A percentile compares a stretch with the other conserved stretches of the same genome.
Conservation (phyloP, 164 flowering plant genomes). For the Hamamelis virginiana region DNA sequence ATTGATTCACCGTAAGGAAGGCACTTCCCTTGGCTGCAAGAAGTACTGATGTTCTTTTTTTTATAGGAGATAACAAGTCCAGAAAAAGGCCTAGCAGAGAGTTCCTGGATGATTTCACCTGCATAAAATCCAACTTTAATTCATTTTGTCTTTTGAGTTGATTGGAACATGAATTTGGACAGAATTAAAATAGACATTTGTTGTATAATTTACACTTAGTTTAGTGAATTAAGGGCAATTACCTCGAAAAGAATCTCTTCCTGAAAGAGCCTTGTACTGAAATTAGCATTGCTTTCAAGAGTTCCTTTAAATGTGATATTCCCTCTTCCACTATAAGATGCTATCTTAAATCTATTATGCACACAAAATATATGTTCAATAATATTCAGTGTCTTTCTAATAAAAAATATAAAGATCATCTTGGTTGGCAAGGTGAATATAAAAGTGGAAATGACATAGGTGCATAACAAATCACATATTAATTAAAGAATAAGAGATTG, state of each 20-base stretch:
- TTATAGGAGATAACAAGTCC: constrained; percentile 35
- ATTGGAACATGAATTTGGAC: neutral
- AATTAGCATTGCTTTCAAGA: constrained; percentile 41
- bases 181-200: no score
- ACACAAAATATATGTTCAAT: constrained; percentile 8
- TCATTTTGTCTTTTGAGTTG: no score
- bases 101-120: constrained; percentile 60
- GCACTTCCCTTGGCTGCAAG: constrained; percentile 45
- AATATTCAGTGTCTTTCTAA: neutral
- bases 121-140: constrained; percentile 15
- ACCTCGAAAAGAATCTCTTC: constrained; percentile 58
- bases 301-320: constrained; percentile 66
- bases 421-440: no score
- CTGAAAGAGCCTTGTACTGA: constrained; percentile 54
- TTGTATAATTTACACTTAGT: no score
- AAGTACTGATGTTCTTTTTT: constrained; percentile 40
- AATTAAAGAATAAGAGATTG: neutral
- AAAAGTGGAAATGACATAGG: neutral
- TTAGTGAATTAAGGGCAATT: neutral
- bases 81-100: constrained; percentile 63
- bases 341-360: constrained; percentile 55
- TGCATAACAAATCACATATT: neutral
- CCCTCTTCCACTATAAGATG: constrained; percentile 80
- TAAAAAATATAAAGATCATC: neutral
- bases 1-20: constrained; percentile 33